Base-by-base conservation (phyloP, 2,329 filamentous ascomycete genomes). In the Chrysoporthe deuterocubensis region DNA sequence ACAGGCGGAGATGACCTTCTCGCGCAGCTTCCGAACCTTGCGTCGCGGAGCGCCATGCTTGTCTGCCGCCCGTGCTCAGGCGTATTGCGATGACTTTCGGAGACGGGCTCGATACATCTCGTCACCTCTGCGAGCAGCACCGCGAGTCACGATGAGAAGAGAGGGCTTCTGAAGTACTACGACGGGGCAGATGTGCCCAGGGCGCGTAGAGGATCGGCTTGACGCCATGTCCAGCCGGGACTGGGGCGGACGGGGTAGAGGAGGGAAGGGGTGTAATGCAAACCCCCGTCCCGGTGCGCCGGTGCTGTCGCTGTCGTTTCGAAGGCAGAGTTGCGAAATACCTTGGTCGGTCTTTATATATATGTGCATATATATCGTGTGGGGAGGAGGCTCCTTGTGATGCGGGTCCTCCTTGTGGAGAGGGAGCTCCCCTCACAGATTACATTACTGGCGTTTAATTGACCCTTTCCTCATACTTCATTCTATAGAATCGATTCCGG, bases 381-480 rank as follows among this genome's bases (percentile, higher is more conserved):
- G 26, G 26, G 26, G 26, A 26, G 37, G 50, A 60, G 48, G 63
- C 44, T 32, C 46, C 37, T 60, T 48, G 59, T 42, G 44, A 59
- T 6, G 54, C 11, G 44, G 16, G 64, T 57, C 37, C 57, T 50
- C 62, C 52, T 43, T 26, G 14, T 59, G 54, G 48, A 43, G 68
- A 52, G 61, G 37, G 46, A 2, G 26, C 43, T 57, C 57, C 57
- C 64, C 63, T 68, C 54, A 48, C 56, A 69, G 63, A 69, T 66
- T 62, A 71, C 67, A 71, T 68, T 70, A 71, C 64, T 62, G 71
- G 71, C 70, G 71, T 72, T 72, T 71, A 72, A 72, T 72, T 67
- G 67, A 71, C 50, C 43, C 40, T 54, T 62, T 66, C 21, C 64
- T 62, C 18, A 60, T 54, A 58, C 48, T 50, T 62, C 2, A 34